Percentiles rank a stretch among this genome's conserved stretches.
phyloP scores from a whole-genome alignment of 306 rosid genomes.

The Vigna mungo region DNA sequence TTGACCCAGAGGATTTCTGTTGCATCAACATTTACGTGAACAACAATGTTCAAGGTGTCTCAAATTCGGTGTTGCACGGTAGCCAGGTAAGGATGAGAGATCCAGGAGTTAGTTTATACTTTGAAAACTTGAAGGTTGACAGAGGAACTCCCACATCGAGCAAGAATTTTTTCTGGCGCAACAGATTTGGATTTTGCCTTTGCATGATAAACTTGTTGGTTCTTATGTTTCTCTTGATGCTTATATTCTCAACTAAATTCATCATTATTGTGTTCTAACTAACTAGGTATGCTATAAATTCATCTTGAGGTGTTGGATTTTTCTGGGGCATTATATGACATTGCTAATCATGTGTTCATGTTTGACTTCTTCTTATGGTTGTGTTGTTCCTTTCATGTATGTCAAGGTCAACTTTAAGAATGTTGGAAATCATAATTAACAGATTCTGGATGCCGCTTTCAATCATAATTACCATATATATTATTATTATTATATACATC shows the following conservation, averaged over 20 bases:
- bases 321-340: neutral
- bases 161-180: slow-evolving; percentile 11
- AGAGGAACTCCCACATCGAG: slow-evolving; percentile 25
- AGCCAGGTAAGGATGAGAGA: slow-evolving; percentile 54
- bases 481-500: neutral
- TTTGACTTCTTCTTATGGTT: slow-evolving; percentile 16
- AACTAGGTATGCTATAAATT: slow-evolving; percentile 1
- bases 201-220: slow-evolving; percentile 35
- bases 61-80: slow-evolving; percentile 52
- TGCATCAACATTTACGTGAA: slow-evolving; percentile 59
- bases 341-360: slow-evolving; percentile 32
- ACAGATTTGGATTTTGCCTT: slow-evolving; percentile 30
- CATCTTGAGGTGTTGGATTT: slow-evolving; percentile 13
- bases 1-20: slow-evolving; percentile 50
- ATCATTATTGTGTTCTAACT: slow-evolving; percentile 31
- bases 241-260: slow-evolving; percentile 47
- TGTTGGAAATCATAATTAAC: slow-evolving; percentile 13
- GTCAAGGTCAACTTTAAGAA: neutral
- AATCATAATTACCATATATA: neutral
- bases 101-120: slow-evolving; percentile 51
- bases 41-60: slow-evolving; percentile 58
- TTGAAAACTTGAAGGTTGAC: slow-evolving; percentile 44
- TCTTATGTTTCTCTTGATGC: slow-evolving; percentile 37
- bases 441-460: slow-evolving; percentile 14
- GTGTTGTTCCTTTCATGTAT: neutral